Evolutionary conservation across 2,329 filamentous ascomycete genomes (phyloP).

Genomic region (Pezicula carpinea): DNA sequence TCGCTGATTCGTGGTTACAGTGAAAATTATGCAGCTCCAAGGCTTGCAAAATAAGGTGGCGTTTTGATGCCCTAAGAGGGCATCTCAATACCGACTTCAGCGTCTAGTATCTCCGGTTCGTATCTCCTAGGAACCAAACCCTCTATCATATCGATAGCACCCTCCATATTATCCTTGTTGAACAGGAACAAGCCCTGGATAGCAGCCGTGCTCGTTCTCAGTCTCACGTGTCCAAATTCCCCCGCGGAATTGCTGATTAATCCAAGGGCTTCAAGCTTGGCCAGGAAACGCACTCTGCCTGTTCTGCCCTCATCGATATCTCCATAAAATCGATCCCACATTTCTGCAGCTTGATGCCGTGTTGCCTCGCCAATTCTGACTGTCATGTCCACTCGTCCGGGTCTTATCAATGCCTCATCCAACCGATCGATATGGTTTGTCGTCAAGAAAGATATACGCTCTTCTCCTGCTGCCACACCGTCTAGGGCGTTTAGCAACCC

Average conservation of each 20-base stretch:
- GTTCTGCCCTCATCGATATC: conserved; percentile 65
- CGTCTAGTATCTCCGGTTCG: conserved; percentile 33
- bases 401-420: conserved; percentile 79
- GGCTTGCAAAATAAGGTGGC: background rate
- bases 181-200: conserved; percentile 93
- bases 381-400: conserved; percentile 91
- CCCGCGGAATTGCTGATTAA: conserved; percentile 53
- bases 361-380: conserved; percentile 85
- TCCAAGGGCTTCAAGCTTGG: conserved; percentile 63
- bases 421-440: conserved; percentile 92
- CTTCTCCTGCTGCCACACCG: conserved; percentile 90
- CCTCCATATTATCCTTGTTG: conserved; percentile 86
- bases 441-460: conserved; percentile 89
- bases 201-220: conserved; percentile 76
- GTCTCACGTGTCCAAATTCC: conserved; percentile 9
- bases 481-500: conserved; percentile 82
- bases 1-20: no score
- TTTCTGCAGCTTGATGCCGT: conserved; percentile 73
- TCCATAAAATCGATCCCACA: conserved; percentile 95
- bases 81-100: conserved; percentile 8
- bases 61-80: conserved; percentile 2
- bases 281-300: conserved; percentile 65
- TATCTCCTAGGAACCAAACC: conserved; percentile 55
- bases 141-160: conserved; percentile 77
- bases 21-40: no score